Percentiles rank a stretch among this genome's conserved stretches.
These are phyloP conservation scores for Fistulifera solaris DNA, from an alignment of 108 stramenopile genomes.

Conservation along the genomic window DNA sequence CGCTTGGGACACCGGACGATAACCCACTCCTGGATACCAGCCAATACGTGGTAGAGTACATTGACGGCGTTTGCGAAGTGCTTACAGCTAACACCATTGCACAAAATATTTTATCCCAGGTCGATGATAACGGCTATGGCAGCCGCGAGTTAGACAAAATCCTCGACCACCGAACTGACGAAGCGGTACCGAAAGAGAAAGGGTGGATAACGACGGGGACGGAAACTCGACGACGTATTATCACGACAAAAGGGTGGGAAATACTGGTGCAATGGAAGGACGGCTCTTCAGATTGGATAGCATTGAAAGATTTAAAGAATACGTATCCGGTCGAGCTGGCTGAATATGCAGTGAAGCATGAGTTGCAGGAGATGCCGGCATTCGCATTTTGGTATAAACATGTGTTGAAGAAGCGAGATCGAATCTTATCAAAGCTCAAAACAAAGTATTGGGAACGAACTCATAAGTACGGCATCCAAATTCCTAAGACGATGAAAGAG, in stretches of 20 bases:
- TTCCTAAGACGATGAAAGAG: conserved; percentile 23
- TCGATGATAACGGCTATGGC: conserved; percentile 11
- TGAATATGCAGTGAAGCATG: conserved; percentile 10
- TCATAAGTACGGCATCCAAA: no score
- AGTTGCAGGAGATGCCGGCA: no score
- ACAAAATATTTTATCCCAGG: conserved; percentile 13
- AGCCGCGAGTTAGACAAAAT: conserved; percentile 15
- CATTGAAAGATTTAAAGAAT: conserved; percentile 15
- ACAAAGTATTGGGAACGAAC: conserved; percentile 2
- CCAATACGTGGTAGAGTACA: conserved; percentile 26
- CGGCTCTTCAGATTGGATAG: conserved; percentile 10
- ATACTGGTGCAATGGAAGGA: conserved; percentile 32
- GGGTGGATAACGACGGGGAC: not conserved
- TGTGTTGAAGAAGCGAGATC: conserved; percentile 15
- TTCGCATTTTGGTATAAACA: conserved; percentile 11
- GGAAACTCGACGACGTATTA: conserved; percentile 5
- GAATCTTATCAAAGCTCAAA: conserved; percentile 11
- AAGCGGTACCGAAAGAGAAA: conserved; percentile 4
- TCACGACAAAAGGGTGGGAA: conserved; percentile 45
- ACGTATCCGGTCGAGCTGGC: conserved; percentile 15
- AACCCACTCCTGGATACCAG: conserved; percentile 21
- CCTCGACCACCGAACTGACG: conserved; percentile 14
- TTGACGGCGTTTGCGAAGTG: conserved; percentile 18
- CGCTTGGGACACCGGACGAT: conserved; percentile 16
- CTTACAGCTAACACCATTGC: conserved; percentile 24